Percentiles rank a stretch among this genome's conserved stretches.
These are phyloP conservation scores for Exserohilum turcica DNA, from an alignment of 2,329 filamentous ascomycete species.

Conservation along the genomic window DNA sequence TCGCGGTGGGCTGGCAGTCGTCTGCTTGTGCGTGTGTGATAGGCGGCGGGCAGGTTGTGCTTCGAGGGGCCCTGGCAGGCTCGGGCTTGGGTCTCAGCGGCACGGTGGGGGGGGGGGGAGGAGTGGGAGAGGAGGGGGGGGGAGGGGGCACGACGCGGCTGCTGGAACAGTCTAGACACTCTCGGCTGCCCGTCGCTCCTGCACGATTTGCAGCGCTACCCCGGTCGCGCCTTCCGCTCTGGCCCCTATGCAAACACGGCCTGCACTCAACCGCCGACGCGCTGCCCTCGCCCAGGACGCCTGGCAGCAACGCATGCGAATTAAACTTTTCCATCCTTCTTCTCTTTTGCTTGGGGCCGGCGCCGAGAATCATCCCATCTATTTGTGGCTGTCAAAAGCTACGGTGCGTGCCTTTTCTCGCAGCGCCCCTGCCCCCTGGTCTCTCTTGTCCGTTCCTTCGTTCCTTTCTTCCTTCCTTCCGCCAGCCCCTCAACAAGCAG, in stretches of 20 bases:
- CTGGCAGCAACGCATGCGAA: conserved; percentile 2
- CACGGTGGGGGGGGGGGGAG: background rate
- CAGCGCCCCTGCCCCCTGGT: no score
- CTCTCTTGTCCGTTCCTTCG: no score
- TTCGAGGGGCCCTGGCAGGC: conserved; percentile 7
- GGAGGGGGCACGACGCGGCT: conserved; percentile 22
- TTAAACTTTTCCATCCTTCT: conserved; percentile 9
- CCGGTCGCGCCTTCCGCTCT: conserved; percentile 16
- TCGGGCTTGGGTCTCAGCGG: background rate
- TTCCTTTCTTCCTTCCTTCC: conserved; percentile 17
- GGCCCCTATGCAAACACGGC: conserved; percentile 21
- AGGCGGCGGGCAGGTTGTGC: conserved; percentile 5
- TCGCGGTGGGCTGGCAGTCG: background rate
- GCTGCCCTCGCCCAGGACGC: conserved; percentile 5
- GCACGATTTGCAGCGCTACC: conserved; percentile 27
- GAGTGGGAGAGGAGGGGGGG: conserved; percentile 6
- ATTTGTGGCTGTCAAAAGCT: conserved; percentile 10
- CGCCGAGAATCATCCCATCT: background rate
- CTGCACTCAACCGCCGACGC: conserved; percentile 13
- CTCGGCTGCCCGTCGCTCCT: conserved; percentile 18
- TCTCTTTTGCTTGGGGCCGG: conserved; percentile 2
- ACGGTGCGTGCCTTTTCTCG: background rate
- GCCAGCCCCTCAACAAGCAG: conserved; percentile 4
- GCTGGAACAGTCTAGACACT: conserved; percentile 28
- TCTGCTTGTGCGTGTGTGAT: background rate